Conservation (phyloP, 768 basidiomycete genomes). For the Tricholomella constricta region DNA sequence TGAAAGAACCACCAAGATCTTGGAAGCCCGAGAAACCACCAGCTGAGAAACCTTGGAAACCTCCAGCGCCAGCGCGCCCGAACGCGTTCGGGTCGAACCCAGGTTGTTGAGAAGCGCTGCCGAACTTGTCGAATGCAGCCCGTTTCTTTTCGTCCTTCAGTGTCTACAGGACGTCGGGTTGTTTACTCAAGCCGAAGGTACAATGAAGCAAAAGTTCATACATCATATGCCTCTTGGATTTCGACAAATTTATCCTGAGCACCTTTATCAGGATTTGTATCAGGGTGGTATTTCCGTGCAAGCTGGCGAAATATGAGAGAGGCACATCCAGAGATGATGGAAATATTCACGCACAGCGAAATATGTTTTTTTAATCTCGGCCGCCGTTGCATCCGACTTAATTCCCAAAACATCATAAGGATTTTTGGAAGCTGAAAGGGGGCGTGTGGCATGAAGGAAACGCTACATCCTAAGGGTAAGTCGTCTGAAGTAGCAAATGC, state of each 20-base stretch:
- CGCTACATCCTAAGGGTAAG: constrained; percentile 53
- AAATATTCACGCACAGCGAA: constrained; percentile 70
- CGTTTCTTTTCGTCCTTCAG: constrained; percentile 95
- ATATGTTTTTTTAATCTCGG: constrained; percentile 97
- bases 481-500: constrained; percentile 9
- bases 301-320: constrained; percentile 54
- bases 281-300: constrained; percentile 97
- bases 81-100: constrained; percentile 94
- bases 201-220: constrained; percentile 33
- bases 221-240: constrained; percentile 97
- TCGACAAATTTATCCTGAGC: constrained; percentile 94
- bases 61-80: constrained; percentile 49
- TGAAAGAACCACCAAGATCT: constrained; percentile 65
- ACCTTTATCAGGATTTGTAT: constrained; percentile 90
- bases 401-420: constrained; percentile 94
- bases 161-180: constrained; percentile 51
- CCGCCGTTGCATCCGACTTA: constrained; percentile 72
- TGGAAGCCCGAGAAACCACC: constrained; percentile 74
- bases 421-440: constrained; percentile 63
- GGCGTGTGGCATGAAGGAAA: constrained; percentile 68
- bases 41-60: constrained; percentile 31
- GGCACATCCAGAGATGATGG: background rate
- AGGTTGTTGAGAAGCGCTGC: constrained; percentile 87
- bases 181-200: background rate
- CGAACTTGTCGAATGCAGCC: constrained; percentile 88